Conservation (phyloP, 768 basidiomycete genomes). For the Ephemerocybe angulata region DNA sequence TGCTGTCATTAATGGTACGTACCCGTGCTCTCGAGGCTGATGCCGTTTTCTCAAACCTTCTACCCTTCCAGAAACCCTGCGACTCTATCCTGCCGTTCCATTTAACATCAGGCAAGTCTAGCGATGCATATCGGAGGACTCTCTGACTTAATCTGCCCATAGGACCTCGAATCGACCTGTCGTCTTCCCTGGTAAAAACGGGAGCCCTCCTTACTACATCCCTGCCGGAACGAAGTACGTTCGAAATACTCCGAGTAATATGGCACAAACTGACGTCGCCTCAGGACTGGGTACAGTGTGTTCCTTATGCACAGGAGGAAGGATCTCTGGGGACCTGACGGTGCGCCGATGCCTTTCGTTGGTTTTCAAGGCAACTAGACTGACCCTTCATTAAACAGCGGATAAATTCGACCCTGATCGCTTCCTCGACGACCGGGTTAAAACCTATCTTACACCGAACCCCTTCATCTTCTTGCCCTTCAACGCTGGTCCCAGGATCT, state of each 20-base stretch:
- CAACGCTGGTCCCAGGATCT: constrained; percentile 65
- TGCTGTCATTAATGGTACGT: constrained; percentile 31
- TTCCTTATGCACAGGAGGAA: constrained; percentile 57
- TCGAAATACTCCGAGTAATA: not conserved
- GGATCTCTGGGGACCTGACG: constrained; percentile 27
- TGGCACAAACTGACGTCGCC: not conserved
- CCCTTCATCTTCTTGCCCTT: constrained; percentile 71
- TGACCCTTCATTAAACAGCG: not conserved
- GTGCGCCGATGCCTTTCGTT: too few relatives aligned
- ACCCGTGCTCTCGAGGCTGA: not conserved
- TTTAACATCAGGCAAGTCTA: too few relatives aligned
- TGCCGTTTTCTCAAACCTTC: not conserved
- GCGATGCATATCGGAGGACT: too few relatives aligned
- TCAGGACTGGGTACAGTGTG: constrained; percentile 37
- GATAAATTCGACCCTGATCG: constrained; percentile 58
- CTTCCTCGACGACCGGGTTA: constrained; percentile 55
- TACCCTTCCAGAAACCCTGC: constrained; percentile 13
- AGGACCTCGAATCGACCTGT: constrained; percentile 14
- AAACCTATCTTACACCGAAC: constrained; percentile 51
- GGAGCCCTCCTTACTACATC: constrained; percentile 15
- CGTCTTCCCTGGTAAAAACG: constrained; percentile 12
- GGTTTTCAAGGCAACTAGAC: not conserved
- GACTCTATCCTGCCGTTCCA: constrained; percentile 16
- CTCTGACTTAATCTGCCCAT: too few relatives aligned
- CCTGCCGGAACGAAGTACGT: constrained; percentile 19